These are phyloP conservation scores for Anthracocystis walkeri DNA, from an alignment of 1,284 basidiomycete species.

Conservation along the genomic window DNA sequence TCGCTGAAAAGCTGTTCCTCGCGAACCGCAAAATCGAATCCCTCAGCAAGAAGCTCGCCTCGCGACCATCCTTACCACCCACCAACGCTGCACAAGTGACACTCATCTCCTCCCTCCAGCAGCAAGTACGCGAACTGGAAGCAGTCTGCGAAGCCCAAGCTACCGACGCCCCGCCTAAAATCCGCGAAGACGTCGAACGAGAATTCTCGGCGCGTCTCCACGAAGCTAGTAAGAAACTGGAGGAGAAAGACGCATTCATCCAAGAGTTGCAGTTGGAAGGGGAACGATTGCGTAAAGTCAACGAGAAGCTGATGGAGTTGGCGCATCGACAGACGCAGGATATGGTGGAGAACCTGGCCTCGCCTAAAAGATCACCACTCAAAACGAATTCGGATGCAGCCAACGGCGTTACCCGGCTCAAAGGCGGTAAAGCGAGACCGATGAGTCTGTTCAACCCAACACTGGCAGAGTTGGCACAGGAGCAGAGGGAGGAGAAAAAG, in stretches of 20 bases:
- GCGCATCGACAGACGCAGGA: slow-evolving; percentile 53
- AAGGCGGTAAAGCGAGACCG: slow-evolving; percentile 13
- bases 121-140: slow-evolving; percentile 60
- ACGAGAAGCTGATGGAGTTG: slow-evolving; percentile 49
- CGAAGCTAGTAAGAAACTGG: slow-evolving; percentile 25
- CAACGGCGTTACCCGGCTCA: neutral
- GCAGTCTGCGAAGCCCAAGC: slow-evolving; percentile 61
- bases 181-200: slow-evolving; percentile 63
- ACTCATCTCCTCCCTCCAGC: slow-evolving; percentile 46
- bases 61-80: slow-evolving; percentile 45
- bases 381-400: slow-evolving; percentile 5
- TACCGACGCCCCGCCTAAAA: slow-evolving; percentile 51
- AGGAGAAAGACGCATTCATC: slow-evolving; percentile 55
- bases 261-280: slow-evolving; percentile 48
- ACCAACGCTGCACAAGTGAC: slow-evolving; percentile 29
- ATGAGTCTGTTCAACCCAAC: slow-evolving; percentile 39
- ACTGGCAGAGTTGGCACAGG: neutral
- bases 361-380: slow-evolving; percentile 11
- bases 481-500: neutral
- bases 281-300: slow-evolving; percentile 37
- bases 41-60: slow-evolving; percentile 44
- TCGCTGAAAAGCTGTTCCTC: slow-evolving; percentile 64
- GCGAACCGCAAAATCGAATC: slow-evolving; percentile 48
- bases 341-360: slow-evolving; percentile 48
- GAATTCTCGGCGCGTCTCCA: slow-evolving; percentile 38